These are phyloP conservation scores for Microascus cirrosus DNA, from an alignment of 2,329 filamentous ascomycete genomes.

Conservation along the genomic window DNA sequence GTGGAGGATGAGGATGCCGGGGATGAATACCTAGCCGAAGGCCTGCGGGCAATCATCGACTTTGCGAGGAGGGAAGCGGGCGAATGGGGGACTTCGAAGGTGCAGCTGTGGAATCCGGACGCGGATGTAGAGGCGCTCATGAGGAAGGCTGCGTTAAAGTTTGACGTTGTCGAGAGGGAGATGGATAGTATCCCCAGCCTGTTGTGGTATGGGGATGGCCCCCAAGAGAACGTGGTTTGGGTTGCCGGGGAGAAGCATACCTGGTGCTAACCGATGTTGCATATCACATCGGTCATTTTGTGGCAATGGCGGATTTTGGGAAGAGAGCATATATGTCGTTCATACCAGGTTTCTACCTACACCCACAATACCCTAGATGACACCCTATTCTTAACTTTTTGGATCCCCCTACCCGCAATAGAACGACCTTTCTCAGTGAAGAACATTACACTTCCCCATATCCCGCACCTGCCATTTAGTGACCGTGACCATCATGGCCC, in stretches of 20 bases:
- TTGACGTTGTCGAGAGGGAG: slow-evolving; percentile 44
- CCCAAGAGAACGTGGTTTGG: slow-evolving; percentile 52
- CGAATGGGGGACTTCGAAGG: slow-evolving; percentile 56
- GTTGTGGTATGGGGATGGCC: slow-evolving; percentile 54
- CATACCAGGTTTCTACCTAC: background rate
- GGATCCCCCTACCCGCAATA: background rate
- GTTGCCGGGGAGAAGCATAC: slow-evolving; percentile 66
- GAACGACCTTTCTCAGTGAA: background rate
- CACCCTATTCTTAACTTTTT: background rate
- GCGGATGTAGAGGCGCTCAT: slow-evolving; percentile 37
- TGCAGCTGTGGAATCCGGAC: slow-evolving; percentile 78
- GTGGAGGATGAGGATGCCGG: slow-evolving; percentile 41
- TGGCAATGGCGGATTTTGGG: background rate
- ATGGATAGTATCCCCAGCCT: slow-evolving; percentile 59
- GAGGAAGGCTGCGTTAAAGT: slow-evolving; percentile 30
- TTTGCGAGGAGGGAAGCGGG: slow-evolving; percentile 60
- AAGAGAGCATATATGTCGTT: background rate
- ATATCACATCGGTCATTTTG: background rate
- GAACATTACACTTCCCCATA: background rate
- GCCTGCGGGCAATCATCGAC: slow-evolving; percentile 51
- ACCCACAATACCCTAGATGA: background rate
- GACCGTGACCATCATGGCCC: slow-evolving; percentile 80
- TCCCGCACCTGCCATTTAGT: slow-evolving; percentile 34
- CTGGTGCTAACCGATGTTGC: slow-evolving; percentile 47
- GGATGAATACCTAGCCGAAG: slow-evolving; percentile 32